phyloP scores from a whole-genome alignment of 1,139 yeast genomes.

The Scheffersomyces stambukii region DNA sequence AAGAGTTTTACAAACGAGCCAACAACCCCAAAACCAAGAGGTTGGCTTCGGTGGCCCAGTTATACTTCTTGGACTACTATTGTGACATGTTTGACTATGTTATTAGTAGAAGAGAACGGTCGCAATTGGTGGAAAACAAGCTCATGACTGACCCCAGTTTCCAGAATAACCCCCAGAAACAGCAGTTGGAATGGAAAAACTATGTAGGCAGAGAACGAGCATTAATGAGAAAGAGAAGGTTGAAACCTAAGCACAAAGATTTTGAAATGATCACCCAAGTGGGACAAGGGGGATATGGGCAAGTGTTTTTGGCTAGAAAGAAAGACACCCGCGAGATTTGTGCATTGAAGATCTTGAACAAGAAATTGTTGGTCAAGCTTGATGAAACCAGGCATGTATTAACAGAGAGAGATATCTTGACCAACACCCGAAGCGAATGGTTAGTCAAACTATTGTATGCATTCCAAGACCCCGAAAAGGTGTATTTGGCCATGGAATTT shows the following conservation, averaged over 20 bases:
- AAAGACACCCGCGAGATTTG: conserved; percentile 93
- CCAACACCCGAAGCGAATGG: conserved; percentile 96
- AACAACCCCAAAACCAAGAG: conserved; percentile 77
- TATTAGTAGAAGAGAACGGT: conserved; percentile 78
- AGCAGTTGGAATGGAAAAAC: conserved; percentile 71
- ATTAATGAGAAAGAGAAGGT: conserved; percentile 77
- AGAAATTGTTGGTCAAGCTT: conserved; percentile 76
- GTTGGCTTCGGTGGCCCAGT: conserved; percentile 77
- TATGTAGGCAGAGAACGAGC: conserved; percentile 86
- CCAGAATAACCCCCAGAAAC: conserved; percentile 36
- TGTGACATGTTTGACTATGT: conserved; percentile 95
- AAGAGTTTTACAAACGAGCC: conserved; percentile 56
- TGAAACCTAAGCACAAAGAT: conserved; percentile 91
- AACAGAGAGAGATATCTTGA: conserved; percentile 93
- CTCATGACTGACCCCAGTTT: conserved; percentile 44
- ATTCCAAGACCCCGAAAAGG: conserved; percentile 87
- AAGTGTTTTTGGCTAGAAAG: conserved; percentile 91
- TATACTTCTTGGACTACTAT: conserved; percentile 88
- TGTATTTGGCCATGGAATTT: conserved; percentile 96
- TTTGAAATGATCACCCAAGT: conserved; percentile 96
- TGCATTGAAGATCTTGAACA: conserved; percentile 89
- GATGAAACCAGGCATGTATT: conserved; percentile 95
- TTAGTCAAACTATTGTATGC: conserved; percentile 89
- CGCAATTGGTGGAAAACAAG: conserved; percentile 59
- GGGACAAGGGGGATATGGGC: conserved; percentile 99